phyloP scores from a whole-genome alignment of 805 yeast species.

The Myxozyma sirexii region DNA sequence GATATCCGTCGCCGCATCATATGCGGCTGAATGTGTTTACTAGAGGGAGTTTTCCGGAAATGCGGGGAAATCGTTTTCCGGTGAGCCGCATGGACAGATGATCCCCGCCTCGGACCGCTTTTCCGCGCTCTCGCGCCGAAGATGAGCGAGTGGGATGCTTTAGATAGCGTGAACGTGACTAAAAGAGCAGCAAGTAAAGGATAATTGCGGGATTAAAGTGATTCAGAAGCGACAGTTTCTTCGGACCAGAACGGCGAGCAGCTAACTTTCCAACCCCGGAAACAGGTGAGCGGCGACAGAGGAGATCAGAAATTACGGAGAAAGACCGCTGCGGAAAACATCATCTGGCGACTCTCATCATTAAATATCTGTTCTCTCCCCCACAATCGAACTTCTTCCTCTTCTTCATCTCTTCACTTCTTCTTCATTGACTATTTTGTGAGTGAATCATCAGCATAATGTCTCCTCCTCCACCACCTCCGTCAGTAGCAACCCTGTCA shows the following conservation, averaged over 20 bases:
- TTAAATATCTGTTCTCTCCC: too few species aligned
- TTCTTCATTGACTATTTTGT: not conserved
- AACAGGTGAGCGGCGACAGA: not conserved
- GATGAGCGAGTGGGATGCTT: too few species aligned
- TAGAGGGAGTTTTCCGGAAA: not conserved
- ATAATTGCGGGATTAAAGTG: not conserved
- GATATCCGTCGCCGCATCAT: too few species aligned
- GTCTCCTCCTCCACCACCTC: constrained; percentile 20
- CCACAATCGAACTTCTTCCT: too few species aligned
- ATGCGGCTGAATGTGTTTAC: not conserved
- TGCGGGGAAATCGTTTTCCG: not conserved
- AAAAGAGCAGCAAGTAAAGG: too few species aligned
- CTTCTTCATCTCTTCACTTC: not conserved
- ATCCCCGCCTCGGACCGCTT: not conserved
- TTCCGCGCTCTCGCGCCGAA: too few species aligned
- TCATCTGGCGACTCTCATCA: too few species aligned
- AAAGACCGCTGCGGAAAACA: not conserved
- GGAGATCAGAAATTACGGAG: not conserved
- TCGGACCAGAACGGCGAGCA: too few species aligned
- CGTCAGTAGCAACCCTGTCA: constrained; percentile 16
- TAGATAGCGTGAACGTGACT: too few species aligned
- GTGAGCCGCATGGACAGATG: not conserved
- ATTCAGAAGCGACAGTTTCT: too few species aligned
- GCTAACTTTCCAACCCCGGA: too few species aligned
- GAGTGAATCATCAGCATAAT: not conserved